Percentiles rank a stretch among this genome's conserved stretches.
Evolutionary conservation across 164 flowering plant genomes (phyloP).

Genomic region (Paratinospora sagittata): DNA sequence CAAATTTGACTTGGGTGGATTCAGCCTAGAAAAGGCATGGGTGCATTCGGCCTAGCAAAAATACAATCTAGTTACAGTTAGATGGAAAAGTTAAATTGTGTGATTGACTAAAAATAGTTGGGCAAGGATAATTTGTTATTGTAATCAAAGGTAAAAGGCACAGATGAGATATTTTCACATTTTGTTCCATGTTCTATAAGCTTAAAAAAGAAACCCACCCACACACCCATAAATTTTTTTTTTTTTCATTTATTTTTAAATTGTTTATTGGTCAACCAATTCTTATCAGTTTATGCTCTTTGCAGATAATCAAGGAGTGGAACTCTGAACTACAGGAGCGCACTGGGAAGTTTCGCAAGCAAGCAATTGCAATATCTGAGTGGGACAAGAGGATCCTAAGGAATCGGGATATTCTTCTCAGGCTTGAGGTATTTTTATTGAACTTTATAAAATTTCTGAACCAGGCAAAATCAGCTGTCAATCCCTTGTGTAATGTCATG

Average conservation of each 20-base stretch:
- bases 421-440: slow-evolving; percentile 71
- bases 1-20: no score
- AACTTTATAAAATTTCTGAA: background rate
- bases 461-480: background rate
- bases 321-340: slow-evolving; percentile 93
- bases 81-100: no score
- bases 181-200: no score
- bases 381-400: slow-evolving; percentile 93
- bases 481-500: background rate
- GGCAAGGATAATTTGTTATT: no score
- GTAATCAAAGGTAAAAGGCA: no score
- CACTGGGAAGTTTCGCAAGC: slow-evolving; percentile 84
- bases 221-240: background rate
- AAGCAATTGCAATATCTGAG: slow-evolving; percentile 90
- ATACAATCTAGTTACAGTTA: no score
- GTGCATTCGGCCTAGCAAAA: no score
- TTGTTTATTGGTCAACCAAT: background rate
- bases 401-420: slow-evolving; percentile 85
- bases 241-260: background rate
- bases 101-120: no score
- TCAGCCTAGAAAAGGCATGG: no score
- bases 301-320: slow-evolving; percentile 95
- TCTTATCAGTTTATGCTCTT: background rate
- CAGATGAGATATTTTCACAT: no score
- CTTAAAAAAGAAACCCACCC: background rate